Conservation (phyloP, 768 basidiomycete genomes). For the Lactarius vividus region DNA sequence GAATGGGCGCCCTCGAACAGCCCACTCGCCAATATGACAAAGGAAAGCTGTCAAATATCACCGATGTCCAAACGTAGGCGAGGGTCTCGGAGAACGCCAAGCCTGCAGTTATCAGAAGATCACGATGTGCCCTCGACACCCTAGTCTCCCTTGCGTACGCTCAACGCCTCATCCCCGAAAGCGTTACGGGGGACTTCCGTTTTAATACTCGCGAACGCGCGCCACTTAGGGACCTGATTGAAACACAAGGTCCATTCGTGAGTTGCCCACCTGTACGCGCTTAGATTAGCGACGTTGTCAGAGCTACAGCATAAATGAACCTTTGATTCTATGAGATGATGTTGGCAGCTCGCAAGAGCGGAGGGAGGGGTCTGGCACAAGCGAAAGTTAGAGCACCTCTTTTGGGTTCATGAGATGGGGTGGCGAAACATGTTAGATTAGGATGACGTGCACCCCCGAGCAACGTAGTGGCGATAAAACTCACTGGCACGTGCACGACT, state of each 20-base stretch:
- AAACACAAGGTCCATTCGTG: not conserved
- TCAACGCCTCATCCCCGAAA: not conserved
- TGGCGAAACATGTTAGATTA: not conserved
- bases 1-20: constrained; percentile 52
- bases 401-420: constrained; percentile 32
- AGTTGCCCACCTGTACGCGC: constrained; percentile 67
- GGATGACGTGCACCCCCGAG: constrained; percentile 52
- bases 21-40: constrained; percentile 80
- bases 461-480: constrained; percentile 58
- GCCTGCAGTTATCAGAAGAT: constrained; percentile 70
- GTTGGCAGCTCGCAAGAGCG: constrained; percentile 80
- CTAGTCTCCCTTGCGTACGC: constrained; percentile 58
- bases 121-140: constrained; percentile 46
- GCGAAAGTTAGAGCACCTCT: constrained; percentile 41
- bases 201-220: constrained; percentile 71
- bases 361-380: constrained; percentile 37
- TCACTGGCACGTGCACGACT: constrained; percentile 81
- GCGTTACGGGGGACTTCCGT: constrained; percentile 44
- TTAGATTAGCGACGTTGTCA: constrained; percentile 67
- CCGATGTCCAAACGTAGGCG: constrained; percentile 84
- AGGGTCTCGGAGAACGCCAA: constrained; percentile 76
- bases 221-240: constrained; percentile 50
- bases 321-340: constrained; percentile 82
- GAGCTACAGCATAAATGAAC: constrained; percentile 75
- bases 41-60: constrained; percentile 75